A percentile compares a stretch with the other conserved stretches of the same genome.
phyloP scores from a whole-genome alignment of 2,329 filamentous ascomycete species.

The Talaromyces sp. region DNA sequence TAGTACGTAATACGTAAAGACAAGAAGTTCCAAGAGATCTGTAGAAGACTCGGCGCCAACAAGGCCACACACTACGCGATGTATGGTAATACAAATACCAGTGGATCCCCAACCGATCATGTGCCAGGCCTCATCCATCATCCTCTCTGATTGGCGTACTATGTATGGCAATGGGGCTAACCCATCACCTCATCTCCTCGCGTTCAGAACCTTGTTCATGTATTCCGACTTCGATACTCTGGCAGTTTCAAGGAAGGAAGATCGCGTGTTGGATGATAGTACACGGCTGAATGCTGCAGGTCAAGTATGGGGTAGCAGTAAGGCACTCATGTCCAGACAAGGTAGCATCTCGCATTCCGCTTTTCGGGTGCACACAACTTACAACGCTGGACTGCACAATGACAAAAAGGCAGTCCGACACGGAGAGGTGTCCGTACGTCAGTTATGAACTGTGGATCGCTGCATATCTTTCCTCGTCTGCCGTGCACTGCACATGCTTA shows the following conservation, averaged over 20 bases:
- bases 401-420: background rate
- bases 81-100: background rate
- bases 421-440: background rate
- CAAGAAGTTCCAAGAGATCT: background rate
- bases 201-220: background rate
- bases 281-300: background rate
- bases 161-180: background rate
- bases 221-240: background rate
- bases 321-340: background rate
- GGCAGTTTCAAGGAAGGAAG: background rate
- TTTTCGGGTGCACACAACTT: background rate
- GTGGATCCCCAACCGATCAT: background rate
- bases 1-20: no score
- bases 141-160: background rate
- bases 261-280: background rate
- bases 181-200: background rate
- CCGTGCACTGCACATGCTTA: no score
- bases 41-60: background rate
- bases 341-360: conserved; percentile 1
- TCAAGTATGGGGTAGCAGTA: background rate
- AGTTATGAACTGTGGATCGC: background rate
- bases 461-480: background rate
- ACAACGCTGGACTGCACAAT: background rate
- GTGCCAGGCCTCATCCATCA: background rate
- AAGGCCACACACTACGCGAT: background rate